These are phyloP conservation scores for Rhodotorula sp. DNA, from an alignment of 1,284 basidiomycete species.

Conservation along the genomic window DNA sequence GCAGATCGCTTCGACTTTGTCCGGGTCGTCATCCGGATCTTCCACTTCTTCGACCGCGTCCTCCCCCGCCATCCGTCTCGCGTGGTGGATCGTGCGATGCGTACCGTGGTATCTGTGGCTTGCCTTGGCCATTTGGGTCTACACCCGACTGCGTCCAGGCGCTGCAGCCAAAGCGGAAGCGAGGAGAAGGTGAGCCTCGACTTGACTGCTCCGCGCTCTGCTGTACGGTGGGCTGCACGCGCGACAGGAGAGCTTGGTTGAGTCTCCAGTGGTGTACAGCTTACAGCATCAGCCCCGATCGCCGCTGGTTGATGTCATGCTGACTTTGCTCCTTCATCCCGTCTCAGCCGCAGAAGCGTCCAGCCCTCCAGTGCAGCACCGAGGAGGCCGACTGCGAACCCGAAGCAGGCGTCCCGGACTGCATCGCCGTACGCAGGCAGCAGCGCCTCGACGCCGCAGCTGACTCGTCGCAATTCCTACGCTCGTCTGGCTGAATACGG, in stretches of 20 bases:
- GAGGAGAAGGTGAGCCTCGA: not conserved
- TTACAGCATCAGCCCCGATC: no score
- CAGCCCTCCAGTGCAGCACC: not conserved
- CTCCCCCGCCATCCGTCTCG: not conserved
- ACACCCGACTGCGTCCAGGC: not conserved
- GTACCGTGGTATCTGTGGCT: constrained; percentile 16
- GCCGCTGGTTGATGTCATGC: not conserved
- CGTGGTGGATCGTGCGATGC: constrained; percentile 4
- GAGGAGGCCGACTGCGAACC: not conserved
- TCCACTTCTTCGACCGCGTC: not conserved
- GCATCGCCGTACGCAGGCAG: not conserved
- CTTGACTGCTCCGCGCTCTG: no score
- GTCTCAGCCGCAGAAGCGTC: not conserved
- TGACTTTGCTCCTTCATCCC: not conserved
- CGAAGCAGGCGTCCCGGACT: not conserved
- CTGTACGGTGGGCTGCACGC: no score
- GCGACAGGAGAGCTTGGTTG: no score
- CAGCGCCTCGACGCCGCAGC: constrained; percentile 2
- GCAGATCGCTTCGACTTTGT: constrained; percentile 1
- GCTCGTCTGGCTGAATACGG: not conserved
- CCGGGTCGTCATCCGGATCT: not conserved
- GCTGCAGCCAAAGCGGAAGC: not conserved
- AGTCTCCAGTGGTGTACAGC: not conserved
- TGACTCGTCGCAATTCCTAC: constrained; percentile 2
- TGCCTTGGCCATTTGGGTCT: not conserved